Conservation (phyloP, 495 filamentous ascomycete genomes). For the Hapsidospora chrysogenum region DNA sequence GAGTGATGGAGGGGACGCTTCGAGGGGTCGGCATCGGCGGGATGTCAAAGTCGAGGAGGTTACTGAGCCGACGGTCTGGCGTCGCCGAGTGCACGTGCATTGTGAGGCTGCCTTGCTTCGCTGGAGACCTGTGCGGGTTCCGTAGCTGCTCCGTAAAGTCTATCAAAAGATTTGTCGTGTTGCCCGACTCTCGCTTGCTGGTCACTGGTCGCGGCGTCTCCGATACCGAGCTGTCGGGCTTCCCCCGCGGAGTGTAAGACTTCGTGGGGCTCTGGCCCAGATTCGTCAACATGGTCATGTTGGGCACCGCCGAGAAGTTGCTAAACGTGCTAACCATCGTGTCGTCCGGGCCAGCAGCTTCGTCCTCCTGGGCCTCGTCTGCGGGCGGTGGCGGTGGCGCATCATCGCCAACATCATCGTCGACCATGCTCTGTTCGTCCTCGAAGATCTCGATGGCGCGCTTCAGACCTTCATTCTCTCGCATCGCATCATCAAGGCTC, state of each 20-base stretch:
- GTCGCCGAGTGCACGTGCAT: conserved; percentile 10
- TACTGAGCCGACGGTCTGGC: conserved; percentile 8
- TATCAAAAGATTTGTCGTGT: conserved; percentile 58
- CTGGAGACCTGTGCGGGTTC: conserved; percentile 23
- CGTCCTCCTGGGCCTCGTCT: conserved; percentile 2
- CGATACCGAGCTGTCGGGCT: conserved; percentile 23
- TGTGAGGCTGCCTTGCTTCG: conserved; percentile 9
- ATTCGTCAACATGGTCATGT: conserved; percentile 72
- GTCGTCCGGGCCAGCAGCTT: conserved; percentile 11
- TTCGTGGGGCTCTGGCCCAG: conserved; percentile 35
- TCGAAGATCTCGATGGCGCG: conserved; percentile 36
- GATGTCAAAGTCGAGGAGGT: conserved; percentile 85
- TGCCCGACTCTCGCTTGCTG: conserved; percentile 19
- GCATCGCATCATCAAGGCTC: conserved; percentile 25
- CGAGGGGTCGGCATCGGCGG: conserved; percentile 79
- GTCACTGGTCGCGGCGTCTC: conserved; percentile 43
- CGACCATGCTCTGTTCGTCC: conserved; percentile 19
- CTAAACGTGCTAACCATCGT: conserved; percentile 46
- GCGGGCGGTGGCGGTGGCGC: conserved; percentile 1
- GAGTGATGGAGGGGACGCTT: conserved; percentile 77
- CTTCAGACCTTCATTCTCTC: conserved; percentile 21
- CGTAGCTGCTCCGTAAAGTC: conserved; percentile 73
- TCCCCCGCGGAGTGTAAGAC: conserved; percentile 17
- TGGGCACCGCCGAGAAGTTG: conserved; percentile 72
- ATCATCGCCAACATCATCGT: conserved; percentile 11